Base-by-base conservation (phyloP, 108 stramenopile genomes). In the Pseudonitzschia delicatissima region DNA sequence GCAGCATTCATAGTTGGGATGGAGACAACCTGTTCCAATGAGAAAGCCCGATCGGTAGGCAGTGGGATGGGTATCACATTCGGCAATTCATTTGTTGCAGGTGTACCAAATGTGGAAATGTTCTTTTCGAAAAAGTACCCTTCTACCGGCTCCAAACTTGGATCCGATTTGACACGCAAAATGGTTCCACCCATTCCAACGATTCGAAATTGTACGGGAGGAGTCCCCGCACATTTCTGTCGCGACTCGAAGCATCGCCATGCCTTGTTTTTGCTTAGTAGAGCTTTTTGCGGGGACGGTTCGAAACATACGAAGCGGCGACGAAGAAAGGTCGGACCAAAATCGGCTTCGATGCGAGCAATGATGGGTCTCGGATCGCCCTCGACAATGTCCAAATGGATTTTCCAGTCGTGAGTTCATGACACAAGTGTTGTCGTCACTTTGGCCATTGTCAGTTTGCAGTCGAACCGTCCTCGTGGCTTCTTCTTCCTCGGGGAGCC, bases 201-300 rank as follows among this genome's bases (percentile, higher is more conserved):
- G 32, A 57, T 57, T 11, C 25, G 8, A 33, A 57, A 57, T 12
- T 7, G 8, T 13, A 33, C 31, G 9, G 15, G 8, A 8, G 28
- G 55, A 26, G 17, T n/a, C 28, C 13, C 55, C 55, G 17, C 29
- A 32, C 1, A 15, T 15, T 9, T 33, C 32, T 57, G 55, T 57
- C 32, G 9, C 31, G 55, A 57, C 23, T 57, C 55, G 23, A 57
- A 57, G 55, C 55, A 57, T 12, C 55, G 28, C 55, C 55, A 57
- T 9, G 28, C 23, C 23, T 50, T 18, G 49, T 50, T 50, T 18
- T 25, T 18, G 23, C 49, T 6, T 18, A 11, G 8, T 13, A 18
- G 21, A 50, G 13, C 5, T 5, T 11, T 13, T 13, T 18, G 5
- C 49, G 9, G 18, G 18, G 49, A n/a, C 9, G 25, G 55, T 11